Conservation (phyloP, 2,329 filamentous ascomycete species). For the Septoria petroselini region DNA sequence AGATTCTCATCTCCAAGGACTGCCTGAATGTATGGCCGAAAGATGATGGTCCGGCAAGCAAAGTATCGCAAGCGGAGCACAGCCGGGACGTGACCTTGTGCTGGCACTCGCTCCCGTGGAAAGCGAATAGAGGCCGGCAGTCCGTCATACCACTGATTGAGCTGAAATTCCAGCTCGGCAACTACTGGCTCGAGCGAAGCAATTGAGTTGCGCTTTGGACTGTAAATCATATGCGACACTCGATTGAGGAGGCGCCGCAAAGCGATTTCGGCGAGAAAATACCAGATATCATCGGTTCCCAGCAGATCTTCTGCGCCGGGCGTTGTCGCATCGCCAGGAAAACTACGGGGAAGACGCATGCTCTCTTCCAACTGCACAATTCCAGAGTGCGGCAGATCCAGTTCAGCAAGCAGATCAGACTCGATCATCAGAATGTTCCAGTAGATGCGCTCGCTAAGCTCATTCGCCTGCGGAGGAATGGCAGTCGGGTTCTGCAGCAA, state of each 20-base stretch:
- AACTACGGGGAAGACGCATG: slow-evolving; percentile 73
- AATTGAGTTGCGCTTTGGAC: slow-evolving; percentile 59
- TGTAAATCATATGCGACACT: slow-evolving; percentile 35
- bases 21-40: slow-evolving; percentile 76
- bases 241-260: slow-evolving; percentile 63
- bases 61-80: slow-evolving; percentile 77
- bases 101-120: slow-evolving; percentile 63
- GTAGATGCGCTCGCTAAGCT: slow-evolving; percentile 73
- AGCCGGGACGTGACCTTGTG: slow-evolving; percentile 73
- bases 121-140: slow-evolving; percentile 73
- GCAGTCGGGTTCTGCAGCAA: slow-evolving; percentile 70
- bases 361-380: slow-evolving; percentile 79
- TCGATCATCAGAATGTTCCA: slow-evolving; percentile 82
- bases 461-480: slow-evolving; percentile 66
- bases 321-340: slow-evolving; percentile 64
- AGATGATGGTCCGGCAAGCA: slow-evolving; percentile 82
- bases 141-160: slow-evolving; percentile 81
- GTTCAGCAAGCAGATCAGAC: slow-evolving; percentile 71
- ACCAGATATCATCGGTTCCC: slow-evolving; percentile 77
- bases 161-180: slow-evolving; percentile 74
- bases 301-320: slow-evolving; percentile 39
- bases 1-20: slow-evolving; percentile 75
- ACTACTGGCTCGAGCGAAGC: slow-evolving; percentile 73
- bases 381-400: slow-evolving; percentile 78
- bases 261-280: slow-evolving; percentile 80